phyloP scores from a whole-genome alignment of 2,329 filamentous ascomycete species.

The Periglandula ipomoeae region DNA sequence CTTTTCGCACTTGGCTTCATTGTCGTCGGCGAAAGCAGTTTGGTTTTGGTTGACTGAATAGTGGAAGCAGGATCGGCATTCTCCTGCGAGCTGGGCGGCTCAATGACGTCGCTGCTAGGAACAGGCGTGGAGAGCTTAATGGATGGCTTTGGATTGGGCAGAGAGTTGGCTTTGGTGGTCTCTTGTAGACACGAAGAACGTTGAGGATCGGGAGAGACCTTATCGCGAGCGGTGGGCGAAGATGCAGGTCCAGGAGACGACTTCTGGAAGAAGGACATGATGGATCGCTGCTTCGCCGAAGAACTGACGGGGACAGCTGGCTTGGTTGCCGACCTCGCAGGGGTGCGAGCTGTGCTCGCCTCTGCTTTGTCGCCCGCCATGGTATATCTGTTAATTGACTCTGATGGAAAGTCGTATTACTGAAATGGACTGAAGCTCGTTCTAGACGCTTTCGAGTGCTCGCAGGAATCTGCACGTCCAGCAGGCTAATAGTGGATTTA shows the following conservation, averaged over 20 bases:
- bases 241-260: conserved; percentile 25
- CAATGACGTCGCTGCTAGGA: conserved; percentile 69
- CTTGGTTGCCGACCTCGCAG: conserved; percentile 4
- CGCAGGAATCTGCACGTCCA: not conserved
- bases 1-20: conserved; percentile 19
- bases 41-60: conserved; percentile 38
- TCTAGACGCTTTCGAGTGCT: not conserved
- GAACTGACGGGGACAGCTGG: conserved; percentile 15
- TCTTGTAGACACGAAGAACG: conserved; percentile 29
- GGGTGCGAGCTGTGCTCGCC: conserved; percentile 6
- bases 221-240: conserved; percentile 22
- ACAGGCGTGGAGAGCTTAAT: conserved; percentile 52
- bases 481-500: not conserved
- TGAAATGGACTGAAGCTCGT: not conserved
- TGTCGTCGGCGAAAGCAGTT: conserved; percentile 22
- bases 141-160: conserved; percentile 31
- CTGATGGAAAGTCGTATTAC: too few species aligned
- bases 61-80: conserved; percentile 42
- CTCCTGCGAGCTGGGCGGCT: conserved; percentile 60
- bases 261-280: conserved; percentile 36
- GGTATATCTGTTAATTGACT: not conserved
- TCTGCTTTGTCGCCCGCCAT: conserved; percentile 7
- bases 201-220: conserved; percentile 23
- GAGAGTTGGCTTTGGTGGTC: conserved; percentile 31
- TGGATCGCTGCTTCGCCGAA: conserved; percentile 31